These are phyloP conservation scores for Boletus tomentosulus DNA, from an alignment of 768 basidiomycete species.

Conservation along the genomic window DNA sequence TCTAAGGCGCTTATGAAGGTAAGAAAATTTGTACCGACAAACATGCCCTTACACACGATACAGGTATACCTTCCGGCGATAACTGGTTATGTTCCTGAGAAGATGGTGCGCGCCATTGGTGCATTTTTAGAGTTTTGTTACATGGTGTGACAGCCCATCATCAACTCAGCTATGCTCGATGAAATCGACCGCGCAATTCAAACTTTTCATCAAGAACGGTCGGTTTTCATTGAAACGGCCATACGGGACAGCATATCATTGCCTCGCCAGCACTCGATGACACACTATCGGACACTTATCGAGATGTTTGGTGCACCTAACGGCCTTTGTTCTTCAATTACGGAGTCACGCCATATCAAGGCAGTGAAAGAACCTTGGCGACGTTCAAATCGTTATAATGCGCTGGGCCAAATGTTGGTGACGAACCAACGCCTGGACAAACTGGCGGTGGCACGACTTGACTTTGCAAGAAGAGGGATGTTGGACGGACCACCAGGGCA, in stretches of 20 bases:
- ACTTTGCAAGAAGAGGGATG: no score
- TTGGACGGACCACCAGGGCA: no score
- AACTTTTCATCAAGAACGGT: no score
- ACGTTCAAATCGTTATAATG: background rate
- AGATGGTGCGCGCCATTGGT: conserved; percentile 15
- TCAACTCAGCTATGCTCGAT: no score
- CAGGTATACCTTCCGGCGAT: background rate
- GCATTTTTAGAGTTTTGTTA: conserved; percentile 34
- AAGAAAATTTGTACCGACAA: no score
- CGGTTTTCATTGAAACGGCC: no score
- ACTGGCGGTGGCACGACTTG: background rate
- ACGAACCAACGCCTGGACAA: background rate
- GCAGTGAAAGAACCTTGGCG: conserved; percentile 1
- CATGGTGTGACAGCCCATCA: conserved; percentile 7
- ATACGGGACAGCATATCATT: background rate
- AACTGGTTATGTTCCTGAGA: conserved; percentile 14
- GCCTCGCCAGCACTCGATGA: conserved; percentile 32
- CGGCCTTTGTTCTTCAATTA: conserved; percentile 27
- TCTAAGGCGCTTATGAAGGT: conserved; percentile 37
- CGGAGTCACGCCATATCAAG: conserved; percentile 21
- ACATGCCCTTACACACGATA: background rate
- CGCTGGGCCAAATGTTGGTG: background rate
- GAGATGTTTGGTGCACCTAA: conserved; percentile 20
- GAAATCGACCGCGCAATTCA: no score
- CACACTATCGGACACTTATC: conserved; percentile 27